phyloP scores from a whole-genome alignment of 331 rosid species.

The Phaseolus coccineus region DNA sequence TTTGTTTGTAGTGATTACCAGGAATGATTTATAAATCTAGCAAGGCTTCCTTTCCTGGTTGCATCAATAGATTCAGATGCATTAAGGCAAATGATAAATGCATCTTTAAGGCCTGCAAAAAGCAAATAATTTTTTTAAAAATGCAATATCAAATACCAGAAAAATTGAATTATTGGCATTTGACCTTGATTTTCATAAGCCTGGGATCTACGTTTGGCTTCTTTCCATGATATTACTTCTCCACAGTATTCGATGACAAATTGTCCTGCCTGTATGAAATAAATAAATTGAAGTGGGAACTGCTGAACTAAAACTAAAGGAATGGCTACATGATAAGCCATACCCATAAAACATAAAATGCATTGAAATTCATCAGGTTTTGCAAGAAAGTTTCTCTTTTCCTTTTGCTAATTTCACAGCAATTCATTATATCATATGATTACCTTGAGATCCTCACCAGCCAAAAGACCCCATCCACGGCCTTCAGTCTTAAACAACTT shows the following conservation, averaged over 20 bases:
- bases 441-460: slow-evolving; percentile 90
- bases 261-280: slow-evolving; percentile 67
- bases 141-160: slow-evolving; percentile 28
- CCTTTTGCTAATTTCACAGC: slow-evolving; percentile 28
- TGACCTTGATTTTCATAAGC: slow-evolving; percentile 87
- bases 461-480: slow-evolving; percentile 95
- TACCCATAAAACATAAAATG: slow-evolving; percentile 27
- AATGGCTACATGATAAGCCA: slow-evolving; percentile 10
- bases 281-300: slow-evolving; percentile 34
- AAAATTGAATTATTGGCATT: slow-evolving; percentile 39
- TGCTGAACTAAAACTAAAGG: slow-evolving; percentile 33
- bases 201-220: slow-evolving; percentile 92
- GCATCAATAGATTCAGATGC: slow-evolving; percentile 96
- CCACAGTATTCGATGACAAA: slow-evolving; percentile 95
- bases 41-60: slow-evolving; percentile 93
- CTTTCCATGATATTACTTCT: slow-evolving; percentile 97
- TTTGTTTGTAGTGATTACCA: slow-evolving; percentile 67
- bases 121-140: slow-evolving; percentile 39
- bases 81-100: slow-evolving; percentile 88
- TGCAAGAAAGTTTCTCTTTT: slow-evolving; percentile 8
- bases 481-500: slow-evolving; percentile 89
- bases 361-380: slow-evolving; percentile 6
- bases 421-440: slow-evolving; percentile 23
- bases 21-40: slow-evolving; percentile 96
- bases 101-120: slow-evolving; percentile 90